Evolutionary conservation across 768 basidiomycete species (phyloP).

Genomic region (Leccinum incarnatum): DNA sequence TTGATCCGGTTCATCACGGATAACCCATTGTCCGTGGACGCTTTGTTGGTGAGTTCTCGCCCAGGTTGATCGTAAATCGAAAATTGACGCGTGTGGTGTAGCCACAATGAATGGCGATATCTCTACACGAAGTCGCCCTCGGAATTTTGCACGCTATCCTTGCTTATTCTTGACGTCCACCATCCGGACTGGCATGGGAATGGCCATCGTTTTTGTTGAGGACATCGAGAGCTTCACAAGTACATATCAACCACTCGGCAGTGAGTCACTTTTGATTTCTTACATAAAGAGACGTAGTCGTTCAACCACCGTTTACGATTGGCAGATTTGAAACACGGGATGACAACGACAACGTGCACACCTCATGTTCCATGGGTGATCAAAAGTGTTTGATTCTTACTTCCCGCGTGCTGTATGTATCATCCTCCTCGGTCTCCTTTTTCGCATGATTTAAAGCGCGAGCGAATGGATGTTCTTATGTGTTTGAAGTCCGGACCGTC

Average conservation of each 20-base stretch:
- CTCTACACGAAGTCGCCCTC: slow-evolving; percentile 23
- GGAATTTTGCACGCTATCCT: background rate
- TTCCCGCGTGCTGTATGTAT: background rate
- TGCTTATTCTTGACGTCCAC: background rate
- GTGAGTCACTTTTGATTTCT: too few species aligned
- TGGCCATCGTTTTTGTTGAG: too few species aligned
- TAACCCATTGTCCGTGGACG: slow-evolving; percentile 57
- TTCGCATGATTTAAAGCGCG: background rate
- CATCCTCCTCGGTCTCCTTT: background rate
- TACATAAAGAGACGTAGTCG: too few species aligned
- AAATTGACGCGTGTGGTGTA: slow-evolving; percentile 1
- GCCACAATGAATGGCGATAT: slow-evolving; percentile 38
- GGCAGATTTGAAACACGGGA: too few species aligned
- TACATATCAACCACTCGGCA: too few species aligned
- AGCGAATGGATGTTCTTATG: background rate
- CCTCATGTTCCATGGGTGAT: too few species aligned
- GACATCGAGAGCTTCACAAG: too few species aligned
- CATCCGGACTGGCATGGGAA: background rate
- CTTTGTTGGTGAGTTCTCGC: slow-evolving; percentile 34
- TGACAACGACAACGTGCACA: too few species aligned
- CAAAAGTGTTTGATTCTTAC: too few species aligned
- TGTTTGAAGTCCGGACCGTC: background rate
- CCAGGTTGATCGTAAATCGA: too few species aligned
- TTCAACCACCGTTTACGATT: too few species aligned
- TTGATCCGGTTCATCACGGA: too few species aligned